Base-by-base conservation (phyloP, 371 early-diverging fungal species). In the Rhizomucor pusillus region DNA sequence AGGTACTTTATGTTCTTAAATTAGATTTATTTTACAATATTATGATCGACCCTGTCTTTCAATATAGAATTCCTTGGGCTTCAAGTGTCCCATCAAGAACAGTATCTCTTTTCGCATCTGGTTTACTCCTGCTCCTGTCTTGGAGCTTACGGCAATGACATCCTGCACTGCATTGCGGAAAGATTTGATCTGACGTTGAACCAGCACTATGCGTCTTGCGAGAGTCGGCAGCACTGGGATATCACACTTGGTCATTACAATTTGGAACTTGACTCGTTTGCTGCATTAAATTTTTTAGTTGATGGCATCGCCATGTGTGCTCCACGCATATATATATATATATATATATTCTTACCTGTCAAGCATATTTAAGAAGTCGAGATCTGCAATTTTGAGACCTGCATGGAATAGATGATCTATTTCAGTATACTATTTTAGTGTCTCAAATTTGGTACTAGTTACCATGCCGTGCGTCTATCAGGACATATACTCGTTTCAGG, bases 171-270 rank as follows among this genome's bases (percentile, higher is more conserved):
- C 80, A 61, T 81, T 56, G n/a, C 67, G 67, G 44, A 69, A 80
- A 1, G 50, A 46, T 33, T 71, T 65, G 9, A 77, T 54, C 53
- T 69, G 65, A 47, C 66, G 39, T 60, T 77, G 70, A 29, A 74
- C 69, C 7, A 63, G 35, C 6, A 66, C 54, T 9, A 72, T 56
- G 1, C 83, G 76, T 20, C 82, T 77, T 2, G 90, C 90, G 34
- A 91, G 74, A 24, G 80, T 78, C 2, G 79, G 78, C 4, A 87
- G 63, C 2, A 76, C 65, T 7, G 88, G 77, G 13, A 90, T 68
- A 65, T 91, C 92, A 60, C 90, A 86, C 56, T 91, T 91, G 20
- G 92, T 91, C 64, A 91, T 67, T 3, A 91, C 82, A n/a, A 91
- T 66, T 53, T 90, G 90, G 59, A 87, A 89, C 58, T 81, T 80